phyloP scores from a whole-genome alignment of 2,329 filamentous ascomycete species.

The Periconia digitata region DNA sequence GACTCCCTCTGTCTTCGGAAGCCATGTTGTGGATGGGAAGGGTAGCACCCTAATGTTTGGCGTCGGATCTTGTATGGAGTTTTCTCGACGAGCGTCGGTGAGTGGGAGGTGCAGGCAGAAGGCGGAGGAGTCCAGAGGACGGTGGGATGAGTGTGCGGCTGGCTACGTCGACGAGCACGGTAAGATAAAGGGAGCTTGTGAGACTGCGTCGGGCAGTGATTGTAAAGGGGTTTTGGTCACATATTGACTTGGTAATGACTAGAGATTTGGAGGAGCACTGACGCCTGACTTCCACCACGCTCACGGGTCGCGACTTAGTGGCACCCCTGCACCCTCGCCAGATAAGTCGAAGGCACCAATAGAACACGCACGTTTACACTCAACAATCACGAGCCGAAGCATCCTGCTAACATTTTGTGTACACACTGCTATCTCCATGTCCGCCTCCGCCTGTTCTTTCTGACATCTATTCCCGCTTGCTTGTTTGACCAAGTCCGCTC shows the following conservation, averaged over 20 bases:
- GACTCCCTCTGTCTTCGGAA: slow-evolving; percentile 33
- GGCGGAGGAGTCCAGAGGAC: slow-evolving; percentile 7
- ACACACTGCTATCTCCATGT: no score
- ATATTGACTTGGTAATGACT: slow-evolving; percentile 20
- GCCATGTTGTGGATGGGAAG: slow-evolving; percentile 28
- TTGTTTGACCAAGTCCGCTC: no score
- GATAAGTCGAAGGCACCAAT: slow-evolving; percentile 22
- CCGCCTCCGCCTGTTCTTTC: no score
- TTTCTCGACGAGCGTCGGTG: slow-evolving; percentile 6
- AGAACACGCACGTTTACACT: slow-evolving; percentile 8
- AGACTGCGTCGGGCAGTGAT: slow-evolving; percentile 37
- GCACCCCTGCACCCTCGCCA: neutral
- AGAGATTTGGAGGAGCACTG: slow-evolving; percentile 11
- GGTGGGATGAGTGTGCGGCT: neutral
- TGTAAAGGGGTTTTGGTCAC: slow-evolving; percentile 18
- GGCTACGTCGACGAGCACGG: neutral
- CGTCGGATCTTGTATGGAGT: neutral
- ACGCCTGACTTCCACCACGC: slow-evolving; percentile 24
- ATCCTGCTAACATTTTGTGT: no score
- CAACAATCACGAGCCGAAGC: slow-evolving; percentile 9
- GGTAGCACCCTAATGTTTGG: neutral
- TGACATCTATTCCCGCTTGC: no score
- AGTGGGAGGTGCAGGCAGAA: slow-evolving; percentile 10
- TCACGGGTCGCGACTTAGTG: slow-evolving; percentile 1
- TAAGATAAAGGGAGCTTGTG: slow-evolving; percentile 7